phyloP scores from a whole-genome alignment of 2,329 filamentous ascomycete species.

The Ceratocystis colombiana region DNA sequence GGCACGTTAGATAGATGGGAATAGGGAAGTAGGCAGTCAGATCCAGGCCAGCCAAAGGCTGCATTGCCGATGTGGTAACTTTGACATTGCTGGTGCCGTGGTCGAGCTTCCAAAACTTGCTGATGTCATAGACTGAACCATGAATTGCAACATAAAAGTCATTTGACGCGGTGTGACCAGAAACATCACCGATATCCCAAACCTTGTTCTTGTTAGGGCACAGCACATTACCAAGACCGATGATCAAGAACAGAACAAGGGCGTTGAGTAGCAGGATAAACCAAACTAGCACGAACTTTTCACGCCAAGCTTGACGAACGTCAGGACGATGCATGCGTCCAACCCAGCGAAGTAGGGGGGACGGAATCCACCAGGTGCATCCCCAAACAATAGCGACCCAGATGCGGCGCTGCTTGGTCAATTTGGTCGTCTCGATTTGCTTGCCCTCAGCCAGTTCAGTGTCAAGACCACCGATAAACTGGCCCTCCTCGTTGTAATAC shows the following conservation, averaged over 20 bases:
- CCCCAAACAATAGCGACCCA: conserved; percentile 82
- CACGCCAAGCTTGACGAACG: conserved; percentile 93
- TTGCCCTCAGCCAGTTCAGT: conserved; percentile 68
- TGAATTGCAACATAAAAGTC: conserved; percentile 83
- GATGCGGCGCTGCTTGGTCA: conserved; percentile 53
- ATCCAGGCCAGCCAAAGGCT: conserved; percentile 64
- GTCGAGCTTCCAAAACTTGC: conserved; percentile 73
- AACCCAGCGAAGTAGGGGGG: conserved; percentile 64
- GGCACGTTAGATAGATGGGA: conserved; percentile 65
- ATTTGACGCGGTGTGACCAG: conserved; percentile 55
- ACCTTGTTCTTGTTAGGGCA: conserved; percentile 89
- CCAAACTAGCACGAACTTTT: conserved; percentile 76
- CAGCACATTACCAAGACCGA: conserved; percentile 70
- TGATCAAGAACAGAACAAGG: conserved; percentile 80
- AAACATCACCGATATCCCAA: conserved; percentile 64
- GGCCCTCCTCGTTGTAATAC: conserved; percentile 62
- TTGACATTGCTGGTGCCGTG: conserved; percentile 66
- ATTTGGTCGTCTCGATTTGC: conserved; percentile 59
- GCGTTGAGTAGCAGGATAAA: conserved; percentile 75
- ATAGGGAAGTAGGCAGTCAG: conserved; percentile 79
- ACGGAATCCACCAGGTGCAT: conserved; percentile 90
- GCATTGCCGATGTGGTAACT: conserved; percentile 56
- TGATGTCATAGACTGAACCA: conserved; percentile 84
- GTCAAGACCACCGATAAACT: conserved; percentile 60
- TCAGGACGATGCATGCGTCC: conserved; percentile 96